Percentiles rank a stretch among this genome's conserved stretches.
Conservation (phyloP, 2,329 filamentous ascomycete genomes). For the Ophiostoma triangulosporum region DNA sequence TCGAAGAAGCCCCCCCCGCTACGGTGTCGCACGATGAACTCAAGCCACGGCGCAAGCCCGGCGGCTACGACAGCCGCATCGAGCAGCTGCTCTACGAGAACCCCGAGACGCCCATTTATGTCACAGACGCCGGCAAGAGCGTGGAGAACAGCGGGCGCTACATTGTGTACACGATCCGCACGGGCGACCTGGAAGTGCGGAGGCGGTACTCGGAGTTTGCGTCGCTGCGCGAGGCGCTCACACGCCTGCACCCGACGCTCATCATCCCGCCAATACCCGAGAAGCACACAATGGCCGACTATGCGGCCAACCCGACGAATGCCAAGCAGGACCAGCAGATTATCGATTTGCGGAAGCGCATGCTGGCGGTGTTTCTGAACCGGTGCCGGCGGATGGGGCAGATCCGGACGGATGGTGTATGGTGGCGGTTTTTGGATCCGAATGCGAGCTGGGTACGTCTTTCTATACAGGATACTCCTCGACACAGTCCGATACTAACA, state of each 20-base stretch:
- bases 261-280: conserved; percentile 96
- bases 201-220: conserved; percentile 94
- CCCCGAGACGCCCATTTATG: conserved; percentile 76
- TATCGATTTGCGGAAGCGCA: conserved; percentile 90
- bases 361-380: conserved; percentile 92
- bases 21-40: conserved; percentile 26
- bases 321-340: conserved; percentile 96
- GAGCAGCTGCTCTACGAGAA: conserved; percentile 97
- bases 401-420: conserved; percentile 83
- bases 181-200: conserved; percentile 87
- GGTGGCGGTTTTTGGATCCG: conserved; percentile 94
- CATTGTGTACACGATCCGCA: conserved; percentile 94
- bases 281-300: conserved; percentile 98
- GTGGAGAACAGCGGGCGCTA: conserved; percentile 80
- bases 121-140: conserved; percentile 93
- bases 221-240: conserved; percentile 76
- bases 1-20: conserved; percentile 3
- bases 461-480: too few relatives aligned
- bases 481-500: too few relatives aligned
- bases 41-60: conserved; percentile 55
- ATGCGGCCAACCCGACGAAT: conserved; percentile 92
- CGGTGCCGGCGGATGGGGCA: conserved; percentile 86
- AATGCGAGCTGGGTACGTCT: conserved; percentile 90
- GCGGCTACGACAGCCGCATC: conserved; percentile 85
- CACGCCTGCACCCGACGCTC: conserved; percentile 83